A percentile compares a stretch with the other conserved stretches of the same genome.
phyloP scores from a whole-genome alignment of 2,329 filamentous ascomycete species.

The Lithohypha guttulata region DNA sequence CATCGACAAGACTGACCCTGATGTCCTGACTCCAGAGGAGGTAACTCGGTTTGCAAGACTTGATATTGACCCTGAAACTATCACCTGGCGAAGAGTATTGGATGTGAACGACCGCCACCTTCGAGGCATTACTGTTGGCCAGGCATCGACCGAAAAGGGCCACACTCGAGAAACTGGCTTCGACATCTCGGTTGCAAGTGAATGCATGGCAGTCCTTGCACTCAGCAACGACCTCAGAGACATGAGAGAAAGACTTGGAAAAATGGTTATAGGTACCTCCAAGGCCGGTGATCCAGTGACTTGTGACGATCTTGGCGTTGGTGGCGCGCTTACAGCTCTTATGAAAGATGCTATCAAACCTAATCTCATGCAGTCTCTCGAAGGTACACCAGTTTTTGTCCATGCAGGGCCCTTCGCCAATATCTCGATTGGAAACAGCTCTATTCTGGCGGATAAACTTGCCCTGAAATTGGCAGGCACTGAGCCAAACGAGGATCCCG shows the following conservation, averaged over 20 bases:
- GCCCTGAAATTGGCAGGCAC: slow-evolving; percentile 93
- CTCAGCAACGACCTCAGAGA: slow-evolving; percentile 79
- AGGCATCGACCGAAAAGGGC: slow-evolving; percentile 82
- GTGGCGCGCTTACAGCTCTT: slow-evolving; percentile 81
- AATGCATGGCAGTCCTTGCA: slow-evolving; percentile 96
- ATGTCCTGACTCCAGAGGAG: slow-evolving; percentile 84
- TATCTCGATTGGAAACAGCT: slow-evolving; percentile 94
- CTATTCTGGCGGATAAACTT: slow-evolving; percentile 86
- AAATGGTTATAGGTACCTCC: slow-evolving; percentile 91
- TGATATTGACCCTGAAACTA: slow-evolving; percentile 92
- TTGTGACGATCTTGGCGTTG: slow-evolving; percentile 87
- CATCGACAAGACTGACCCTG: slow-evolving; percentile 86
- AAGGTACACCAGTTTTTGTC: slow-evolving; percentile 94
- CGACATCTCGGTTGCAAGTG: slow-evolving; percentile 93
- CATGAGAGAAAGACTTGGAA: slow-evolving; percentile 83
- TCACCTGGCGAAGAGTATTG: slow-evolving; percentile 91
- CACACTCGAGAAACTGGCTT: slow-evolving; percentile 83
- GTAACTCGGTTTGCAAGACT: slow-evolving; percentile 79
- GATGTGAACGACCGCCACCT: slow-evolving; percentile 96
- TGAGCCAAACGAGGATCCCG: slow-evolving; percentile 77
- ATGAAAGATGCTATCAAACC: slow-evolving; percentile 99
- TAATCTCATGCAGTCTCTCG: slow-evolving; percentile 95
- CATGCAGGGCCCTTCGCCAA: slow-evolving; percentile 97
- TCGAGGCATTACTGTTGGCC: slow-evolving; percentile 77
- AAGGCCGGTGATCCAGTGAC: slow-evolving; percentile 80